Base-by-base conservation (phyloP, 116 monocot genomes). In the Phalaenopsis hybrid region DNA sequence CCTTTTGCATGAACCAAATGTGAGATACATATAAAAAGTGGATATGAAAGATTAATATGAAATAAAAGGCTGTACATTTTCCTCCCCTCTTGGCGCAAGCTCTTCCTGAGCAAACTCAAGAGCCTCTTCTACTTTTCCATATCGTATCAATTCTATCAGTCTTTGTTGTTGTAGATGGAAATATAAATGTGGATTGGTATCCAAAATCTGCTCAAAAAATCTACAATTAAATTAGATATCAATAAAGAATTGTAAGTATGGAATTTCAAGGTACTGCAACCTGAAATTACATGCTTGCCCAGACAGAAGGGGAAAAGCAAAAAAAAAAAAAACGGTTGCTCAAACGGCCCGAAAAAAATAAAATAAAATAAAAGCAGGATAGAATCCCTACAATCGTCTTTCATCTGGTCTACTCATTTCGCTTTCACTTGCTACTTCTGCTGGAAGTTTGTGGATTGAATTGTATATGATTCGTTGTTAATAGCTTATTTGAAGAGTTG, bases 71-170 rank as follows among this genome's bases (percentile, higher is more conserved):
- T 15, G 16, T 91, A 91, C 93, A 88, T 93, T 93, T 86, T 93
- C 93, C 85, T 93, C 87, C 25, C 93, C 93, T 63, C 93, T 91
- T 44, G 91, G 90, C 68, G 91, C 91, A 80, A 93, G 89, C 72
- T 93, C 93, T 86, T 90, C 93, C 81, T 94, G 94, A 73, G 97
- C 97, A 90, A 97, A 97, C 81, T 94, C 92, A 13, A 97, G 80
- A 81, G 97, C 97, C 75, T 92, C 93, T 80, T 91, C 91, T 81
- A 92, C 85, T 82, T 92, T 98, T 48, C 97, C 95, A 81, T 82
- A 78, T 17, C 94, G 92, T 78, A 98, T 98, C 79, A 98, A 86
- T 82, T 98, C 97, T 69, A 98, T 98, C 82, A 98, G 79, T 50
- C 89, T 87, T 82, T 98, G 94, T 55, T 98, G 95, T 79, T 95